phyloP scores from a whole-genome alignment of 108 stramenopile genomes.

The Stephanodiscus minutulus region DNA sequence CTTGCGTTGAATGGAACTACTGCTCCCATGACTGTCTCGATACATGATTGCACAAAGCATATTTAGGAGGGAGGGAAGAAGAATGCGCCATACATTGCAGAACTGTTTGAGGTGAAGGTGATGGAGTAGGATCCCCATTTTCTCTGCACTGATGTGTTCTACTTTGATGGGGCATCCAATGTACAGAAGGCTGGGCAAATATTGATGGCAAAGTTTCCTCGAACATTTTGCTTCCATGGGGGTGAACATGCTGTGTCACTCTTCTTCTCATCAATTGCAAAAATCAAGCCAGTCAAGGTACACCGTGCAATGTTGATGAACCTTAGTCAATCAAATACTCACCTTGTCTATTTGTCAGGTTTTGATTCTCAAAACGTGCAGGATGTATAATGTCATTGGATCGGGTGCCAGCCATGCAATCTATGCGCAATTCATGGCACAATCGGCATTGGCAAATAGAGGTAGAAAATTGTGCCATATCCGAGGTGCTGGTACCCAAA shows the following conservation, averaged over 20 bases:
- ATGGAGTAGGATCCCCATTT: constrained; percentile 7
- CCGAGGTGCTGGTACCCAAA: constrained; percentile 26
- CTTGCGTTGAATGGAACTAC: not conserved
- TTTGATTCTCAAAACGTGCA: constrained; percentile 3
- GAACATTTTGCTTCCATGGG: constrained; percentile 15
- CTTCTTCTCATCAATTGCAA: constrained; percentile 15
- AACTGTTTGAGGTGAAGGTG: constrained; percentile 8
- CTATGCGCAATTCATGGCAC: constrained; percentile 14
- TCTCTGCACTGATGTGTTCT: constrained; percentile 21
- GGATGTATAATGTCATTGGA: constrained; percentile 12
- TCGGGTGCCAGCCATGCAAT: not conserved
- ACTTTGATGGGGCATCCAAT: constrained; percentile 34
- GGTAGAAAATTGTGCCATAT: constrained; percentile 13
- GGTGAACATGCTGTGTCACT: constrained; percentile 25
- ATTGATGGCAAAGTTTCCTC: constrained; percentile 15
- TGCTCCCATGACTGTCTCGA: not conserved
- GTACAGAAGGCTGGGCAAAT: constrained; percentile 23
- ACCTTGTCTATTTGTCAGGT: not conserved
- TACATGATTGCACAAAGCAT: constrained; percentile 23
- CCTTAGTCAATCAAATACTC: too few relatives aligned
- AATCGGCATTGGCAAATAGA: constrained; percentile 2
- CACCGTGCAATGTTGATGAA: not conserved
- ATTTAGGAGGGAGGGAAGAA: constrained; percentile 25
- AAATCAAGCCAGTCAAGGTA: constrained; percentile 3
- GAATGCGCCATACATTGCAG: constrained; percentile 14